phyloP scores from a whole-genome alignment of 1,284 basidiomycete genomes.

The Exsudoporus floridanus region DNA sequence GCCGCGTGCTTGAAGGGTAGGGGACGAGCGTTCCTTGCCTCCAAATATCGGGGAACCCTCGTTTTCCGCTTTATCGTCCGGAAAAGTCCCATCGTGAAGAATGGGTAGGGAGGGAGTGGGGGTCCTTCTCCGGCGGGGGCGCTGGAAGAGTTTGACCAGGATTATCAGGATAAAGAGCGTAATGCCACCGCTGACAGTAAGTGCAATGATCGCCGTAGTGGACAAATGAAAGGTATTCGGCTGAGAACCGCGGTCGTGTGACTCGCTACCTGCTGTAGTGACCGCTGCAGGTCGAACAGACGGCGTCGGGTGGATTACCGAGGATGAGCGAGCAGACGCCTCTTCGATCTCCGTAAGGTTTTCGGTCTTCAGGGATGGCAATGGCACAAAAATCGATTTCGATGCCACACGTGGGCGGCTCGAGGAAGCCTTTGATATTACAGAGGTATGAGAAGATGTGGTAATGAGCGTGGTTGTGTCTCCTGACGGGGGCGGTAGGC shows the following conservation, averaged over 20 bases:
- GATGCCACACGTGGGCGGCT: slow-evolving; percentile 13
- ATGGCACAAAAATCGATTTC: slow-evolving; percentile 29
- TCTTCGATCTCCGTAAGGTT: slow-evolving; percentile 28
- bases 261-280: slow-evolving; percentile 1
- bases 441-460: neutral
- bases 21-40: slow-evolving; percentile 63
- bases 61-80: slow-evolving; percentile 43
- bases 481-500: slow-evolving; percentile 27
- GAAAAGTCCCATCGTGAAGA: slow-evolving; percentile 51
- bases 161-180: slow-evolving; percentile 56
- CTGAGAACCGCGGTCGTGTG: slow-evolving; percentile 7
- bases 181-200: slow-evolving; percentile 56
- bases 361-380: slow-evolving; percentile 31
- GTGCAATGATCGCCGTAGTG: slow-evolving; percentile 50
- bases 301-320: neutral
- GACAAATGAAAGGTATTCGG: slow-evolving; percentile 21
- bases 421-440: slow-evolving; percentile 5
- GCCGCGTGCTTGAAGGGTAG: slow-evolving; percentile 37
- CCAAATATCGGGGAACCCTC: slow-evolving; percentile 73
- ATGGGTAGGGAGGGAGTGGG: slow-evolving; percentile 73
- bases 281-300: slow-evolving; percentile 8
- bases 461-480: slow-evolving; percentile 7
- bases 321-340: slow-evolving; percentile 17
- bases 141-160: slow-evolving; percentile 46
- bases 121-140: slow-evolving; percentile 48